A percentile compares a stretch with the other conserved stretches of the same genome.
Evolutionary conservation across 805 yeast species (phyloP).

Genomic region (Candida nitratophila): DNA sequence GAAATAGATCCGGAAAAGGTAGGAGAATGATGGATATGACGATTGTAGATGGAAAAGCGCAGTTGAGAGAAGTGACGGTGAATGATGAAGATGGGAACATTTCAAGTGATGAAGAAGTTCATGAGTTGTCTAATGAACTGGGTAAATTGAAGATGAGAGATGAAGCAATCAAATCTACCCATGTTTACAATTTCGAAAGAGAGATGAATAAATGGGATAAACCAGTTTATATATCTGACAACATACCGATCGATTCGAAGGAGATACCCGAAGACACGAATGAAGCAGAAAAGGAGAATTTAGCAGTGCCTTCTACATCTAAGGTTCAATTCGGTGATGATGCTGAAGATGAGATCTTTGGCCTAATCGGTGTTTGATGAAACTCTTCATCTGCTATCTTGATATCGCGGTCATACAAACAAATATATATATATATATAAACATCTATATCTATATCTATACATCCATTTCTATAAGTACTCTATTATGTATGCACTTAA

Average conservation of each 20-base stretch:
- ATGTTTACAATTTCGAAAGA: constrained; percentile 54
- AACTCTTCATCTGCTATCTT: no score
- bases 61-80: constrained; percentile 41
- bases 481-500: not conserved
- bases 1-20: constrained; percentile 64
- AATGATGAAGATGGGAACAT: constrained; percentile 18
- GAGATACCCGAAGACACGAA: not conserved
- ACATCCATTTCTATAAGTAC: not conserved
- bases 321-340: constrained; percentile 25
- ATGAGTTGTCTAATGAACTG: constrained; percentile 28
- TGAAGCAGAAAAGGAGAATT: constrained; percentile 1
- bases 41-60: constrained; percentile 74
- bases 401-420: no score
- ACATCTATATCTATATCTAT: not conserved
- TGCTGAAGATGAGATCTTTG: constrained; percentile 22
- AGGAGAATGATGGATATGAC: constrained; percentile 70
- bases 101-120: constrained; percentile 29
- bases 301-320: not conserved
- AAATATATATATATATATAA: no score
- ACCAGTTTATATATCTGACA: constrained; percentile 21
- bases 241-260: not conserved
- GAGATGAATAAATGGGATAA: constrained; percentile 50
- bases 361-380: not conserved
- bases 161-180: constrained; percentile 27
- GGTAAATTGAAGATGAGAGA: constrained; percentile 25